Evolutionary conservation across 495 filamentous ascomycete genomes (phyloP).

Genomic region (Pseudomonodictys pantanalensis): DNA sequence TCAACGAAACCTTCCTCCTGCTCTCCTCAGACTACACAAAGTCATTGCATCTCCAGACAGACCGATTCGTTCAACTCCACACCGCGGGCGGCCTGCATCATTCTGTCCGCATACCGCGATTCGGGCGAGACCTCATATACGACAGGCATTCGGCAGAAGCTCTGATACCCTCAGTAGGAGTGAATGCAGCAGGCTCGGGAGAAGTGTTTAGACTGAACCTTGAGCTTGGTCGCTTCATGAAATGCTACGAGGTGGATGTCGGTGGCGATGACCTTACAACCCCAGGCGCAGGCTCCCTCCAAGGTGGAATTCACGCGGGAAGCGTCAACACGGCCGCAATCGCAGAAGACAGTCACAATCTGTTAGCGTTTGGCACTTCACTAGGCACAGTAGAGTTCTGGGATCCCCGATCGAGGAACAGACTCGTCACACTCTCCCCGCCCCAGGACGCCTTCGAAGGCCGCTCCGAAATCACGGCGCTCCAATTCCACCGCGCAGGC

Average conservation of each 20-base stretch:
- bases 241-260: slow-evolving; percentile 75
- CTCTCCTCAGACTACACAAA: slow-evolving; percentile 95
- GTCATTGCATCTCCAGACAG: slow-evolving; percentile 86
- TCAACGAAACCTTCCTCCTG: slow-evolving; percentile 91
- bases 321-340: slow-evolving; percentile 86
- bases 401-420: slow-evolving; percentile 78
- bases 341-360: slow-evolving; percentile 84
- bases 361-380: slow-evolving; percentile 93
- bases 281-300: slow-evolving; percentile 62
- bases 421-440: slow-evolving; percentile 67
- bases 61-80: slow-evolving; percentile 91
- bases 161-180: slow-evolving; percentile 80
- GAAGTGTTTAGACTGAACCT: slow-evolving; percentile 93
- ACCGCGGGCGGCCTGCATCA: slow-evolving; percentile 87
- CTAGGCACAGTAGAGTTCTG: slow-evolving; percentile 95
- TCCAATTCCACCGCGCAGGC: slow-evolving; percentile 83
- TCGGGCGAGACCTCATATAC: slow-evolving; percentile 85
- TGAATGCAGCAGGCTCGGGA: slow-evolving; percentile 76
- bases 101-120: slow-evolving; percentile 80
- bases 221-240: slow-evolving; percentile 87
- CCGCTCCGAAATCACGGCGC: slow-evolving; percentile 75
- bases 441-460: slow-evolving; percentile 44
- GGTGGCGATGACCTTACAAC: slow-evolving; percentile 73
- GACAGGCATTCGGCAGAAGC: slow-evolving; percentile 83
- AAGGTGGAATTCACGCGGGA: slow-evolving; percentile 77